A percentile compares a stretch with the other conserved stretches of the same genome.
These are phyloP conservation scores for Arachnopeziza araneosa DNA, from an alignment of 2,329 filamentous ascomycete genomes.

Conservation along the genomic window DNA sequence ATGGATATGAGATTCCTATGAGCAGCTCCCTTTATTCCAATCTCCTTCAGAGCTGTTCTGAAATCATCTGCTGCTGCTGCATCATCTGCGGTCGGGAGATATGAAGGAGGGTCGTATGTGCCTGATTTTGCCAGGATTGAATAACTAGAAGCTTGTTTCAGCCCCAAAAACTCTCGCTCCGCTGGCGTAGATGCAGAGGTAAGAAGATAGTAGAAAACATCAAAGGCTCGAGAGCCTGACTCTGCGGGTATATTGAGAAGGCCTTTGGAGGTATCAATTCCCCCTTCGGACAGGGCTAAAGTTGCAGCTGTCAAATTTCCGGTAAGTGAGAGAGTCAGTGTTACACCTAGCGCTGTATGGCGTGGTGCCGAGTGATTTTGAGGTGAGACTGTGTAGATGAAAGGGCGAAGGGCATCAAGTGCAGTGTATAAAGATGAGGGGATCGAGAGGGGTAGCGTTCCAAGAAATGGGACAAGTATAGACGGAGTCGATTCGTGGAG, in stretches of 20 bases:
- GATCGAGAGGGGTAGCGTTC: constrained; percentile 71
- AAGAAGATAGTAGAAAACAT: constrained; percentile 95
- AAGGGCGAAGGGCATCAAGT: constrained; percentile 76
- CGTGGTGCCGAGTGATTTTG: constrained; percentile 80
- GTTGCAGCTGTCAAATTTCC: constrained; percentile 73
- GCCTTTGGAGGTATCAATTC: constrained; percentile 77
- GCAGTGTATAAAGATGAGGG: constrained; percentile 72
- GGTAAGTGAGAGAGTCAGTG: constrained; percentile 73
- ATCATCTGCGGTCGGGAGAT: constrained; percentile 89
- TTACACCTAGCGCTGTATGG: constrained; percentile 74
- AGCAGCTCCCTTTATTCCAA: constrained; percentile 84
- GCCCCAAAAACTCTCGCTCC: constrained; percentile 80
- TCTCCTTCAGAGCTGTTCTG: constrained; percentile 75
- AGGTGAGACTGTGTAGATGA: constrained; percentile 81
- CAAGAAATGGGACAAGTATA: constrained; percentile 73
- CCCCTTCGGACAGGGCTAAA: constrained; percentile 76
- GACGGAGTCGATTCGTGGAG: constrained; percentile 86
- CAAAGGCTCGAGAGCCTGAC: constrained; percentile 83
- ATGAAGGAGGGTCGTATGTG: constrained; percentile 80
- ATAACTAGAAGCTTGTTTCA: constrained; percentile 74
- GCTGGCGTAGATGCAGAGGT: constrained; percentile 85
- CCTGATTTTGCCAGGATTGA: constrained; percentile 73
- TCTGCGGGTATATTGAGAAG: constrained; percentile 75
- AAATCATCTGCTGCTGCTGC: constrained; percentile 91
- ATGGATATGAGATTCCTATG: constrained; percentile 81